Percentiles rank a stretch among this genome's conserved stretches.
Evolutionary conservation across 1,284 basidiomycete genomes (phyloP).

Genomic region (Rhodotorula sp.): DNA sequence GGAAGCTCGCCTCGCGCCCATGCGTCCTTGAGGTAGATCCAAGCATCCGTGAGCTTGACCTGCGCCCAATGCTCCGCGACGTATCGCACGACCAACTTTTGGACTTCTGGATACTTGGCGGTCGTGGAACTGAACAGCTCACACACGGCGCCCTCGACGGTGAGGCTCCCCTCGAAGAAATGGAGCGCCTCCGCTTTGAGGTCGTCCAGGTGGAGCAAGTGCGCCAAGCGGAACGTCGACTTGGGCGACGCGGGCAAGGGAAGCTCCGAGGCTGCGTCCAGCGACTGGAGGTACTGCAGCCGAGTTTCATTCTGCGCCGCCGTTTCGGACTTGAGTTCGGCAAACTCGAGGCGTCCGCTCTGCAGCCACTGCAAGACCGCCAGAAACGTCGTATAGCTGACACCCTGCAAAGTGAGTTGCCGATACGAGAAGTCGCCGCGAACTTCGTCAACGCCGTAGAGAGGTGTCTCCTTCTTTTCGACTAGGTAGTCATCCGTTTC

Average conservation of each 20-base stretch:
- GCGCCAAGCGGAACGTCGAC: constrained; percentile 12
- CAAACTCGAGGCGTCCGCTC: constrained; percentile 36
- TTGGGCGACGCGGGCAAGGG: constrained; percentile 3
- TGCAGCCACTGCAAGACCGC: constrained; percentile 48
- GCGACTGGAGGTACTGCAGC: background rate
- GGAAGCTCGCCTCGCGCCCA: background rate
- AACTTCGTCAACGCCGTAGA: background rate
- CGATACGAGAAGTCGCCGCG: background rate
- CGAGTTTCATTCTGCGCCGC: too few relatives aligned
- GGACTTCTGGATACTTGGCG: background rate
- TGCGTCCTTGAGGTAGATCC: background rate
- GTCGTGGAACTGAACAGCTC: background rate
- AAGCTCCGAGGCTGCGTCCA: background rate
- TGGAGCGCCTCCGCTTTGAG: background rate
- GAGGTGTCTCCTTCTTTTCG: background rate
- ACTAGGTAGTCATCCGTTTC: background rate
- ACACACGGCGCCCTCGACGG: background rate
- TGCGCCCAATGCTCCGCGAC: background rate
- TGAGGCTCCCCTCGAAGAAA: background rate
- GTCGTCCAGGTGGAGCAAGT: background rate
- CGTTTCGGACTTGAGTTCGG: background rate
- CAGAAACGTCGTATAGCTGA: constrained; percentile 46
- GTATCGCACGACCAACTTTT: background rate
- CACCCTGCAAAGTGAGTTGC: constrained; percentile 9
- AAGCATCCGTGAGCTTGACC: background rate